Evolutionary conservation across 2,329 filamentous ascomycete species (phyloP), one percentile per base, ranked within the genome.

Genomic region (Fusarium humuli): DNA sequence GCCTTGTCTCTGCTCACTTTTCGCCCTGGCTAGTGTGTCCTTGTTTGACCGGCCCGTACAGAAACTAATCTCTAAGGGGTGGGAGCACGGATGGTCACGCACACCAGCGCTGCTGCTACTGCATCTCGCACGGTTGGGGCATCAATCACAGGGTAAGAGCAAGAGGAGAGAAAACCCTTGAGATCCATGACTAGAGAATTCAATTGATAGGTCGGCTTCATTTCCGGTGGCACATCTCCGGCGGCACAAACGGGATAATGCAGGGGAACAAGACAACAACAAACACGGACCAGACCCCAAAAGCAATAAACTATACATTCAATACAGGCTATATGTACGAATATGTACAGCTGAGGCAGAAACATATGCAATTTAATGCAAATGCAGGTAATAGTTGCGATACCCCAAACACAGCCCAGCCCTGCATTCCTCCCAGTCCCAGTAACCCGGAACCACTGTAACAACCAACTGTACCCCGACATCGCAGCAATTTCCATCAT

Each of bases 81-180:
- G 41, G 63, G 52, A 53, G 55, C 67, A 70, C 67, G 58, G 67
- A 52, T 61, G 46, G 57, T 32, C 47, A 42, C 46, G 57, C 60
- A 65, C 60, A 53, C 45, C 61, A 65, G 60, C 60, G 52, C 40
- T 65, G 44, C 40, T 65, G 57, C 52, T 22, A 22, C 22, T 30
- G 52, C 30, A 41, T 34, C 59, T 67, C 68, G 68, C 68, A 70
- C 68, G 68, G 68, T 71, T 70, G 68, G 68, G 68, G 67, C 61
- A 53, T 42, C 49, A 25, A 29, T 29, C 27, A 29, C 27, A 29
- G 27, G 27, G 27, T 29, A 29, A 29, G 30, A 22, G 5, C 4
- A 22, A 22, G 23, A 40, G 23, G 20, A 27, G 27, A 27, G 41
- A 20, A 25, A 41, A 42, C 58, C 48, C 48, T 66, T 40, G 48